A percentile compares a stretch with the other conserved stretches of the same genome.
Conservation (phyloP, 2,329 filamentous ascomycete genomes). For the Grosmannia huntii region DNA sequence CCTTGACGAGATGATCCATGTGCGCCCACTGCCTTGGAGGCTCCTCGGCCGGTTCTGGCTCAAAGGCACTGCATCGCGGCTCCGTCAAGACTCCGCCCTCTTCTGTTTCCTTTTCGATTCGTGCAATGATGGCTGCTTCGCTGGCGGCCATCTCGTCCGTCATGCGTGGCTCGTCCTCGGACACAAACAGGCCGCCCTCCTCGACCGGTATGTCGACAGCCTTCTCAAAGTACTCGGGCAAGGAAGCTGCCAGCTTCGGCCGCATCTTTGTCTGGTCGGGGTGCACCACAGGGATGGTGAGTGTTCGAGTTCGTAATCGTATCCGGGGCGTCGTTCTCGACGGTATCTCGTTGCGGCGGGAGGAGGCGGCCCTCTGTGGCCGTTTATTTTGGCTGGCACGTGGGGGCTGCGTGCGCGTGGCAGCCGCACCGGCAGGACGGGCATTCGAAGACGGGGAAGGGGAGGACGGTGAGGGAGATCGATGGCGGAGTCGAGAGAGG, state of each 20-base stretch:
- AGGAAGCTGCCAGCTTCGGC: constrained; percentile 37
- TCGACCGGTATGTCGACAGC: constrained; percentile 40
- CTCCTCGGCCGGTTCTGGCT: constrained; percentile 60
- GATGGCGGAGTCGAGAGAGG: constrained; percentile 7
- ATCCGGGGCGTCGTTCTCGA: constrained; percentile 31
- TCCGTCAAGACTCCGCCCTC: constrained; percentile 63
- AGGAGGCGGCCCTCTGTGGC: constrained; percentile 4
- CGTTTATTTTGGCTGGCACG: constrained; percentile 14
- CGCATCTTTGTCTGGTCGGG: constrained; percentile 42
- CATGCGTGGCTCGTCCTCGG: constrained; percentile 42
- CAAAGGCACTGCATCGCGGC: constrained; percentile 57
- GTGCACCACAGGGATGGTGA: constrained; percentile 44
- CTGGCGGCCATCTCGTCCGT: constrained; percentile 49
- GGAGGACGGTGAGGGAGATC: constrained; percentile 23
- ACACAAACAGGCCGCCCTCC: constrained; percentile 41
- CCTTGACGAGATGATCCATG: constrained; percentile 69
- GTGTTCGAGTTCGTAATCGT: constrained; percentile 32
- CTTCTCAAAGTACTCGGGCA: constrained; percentile 44
- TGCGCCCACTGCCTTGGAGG: constrained; percentile 74
- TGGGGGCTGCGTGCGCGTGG: constrained; percentile 20
- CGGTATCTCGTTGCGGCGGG: constrained; percentile 6
- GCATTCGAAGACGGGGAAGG: constrained; percentile 21
- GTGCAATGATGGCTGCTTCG: constrained; percentile 58
- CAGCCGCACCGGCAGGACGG: constrained; percentile 30
- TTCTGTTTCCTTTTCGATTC: constrained; percentile 59